phyloP scores from a whole-genome alignment of 768 basidiomycete genomes.

The Phanerochaete sordida region DNA sequence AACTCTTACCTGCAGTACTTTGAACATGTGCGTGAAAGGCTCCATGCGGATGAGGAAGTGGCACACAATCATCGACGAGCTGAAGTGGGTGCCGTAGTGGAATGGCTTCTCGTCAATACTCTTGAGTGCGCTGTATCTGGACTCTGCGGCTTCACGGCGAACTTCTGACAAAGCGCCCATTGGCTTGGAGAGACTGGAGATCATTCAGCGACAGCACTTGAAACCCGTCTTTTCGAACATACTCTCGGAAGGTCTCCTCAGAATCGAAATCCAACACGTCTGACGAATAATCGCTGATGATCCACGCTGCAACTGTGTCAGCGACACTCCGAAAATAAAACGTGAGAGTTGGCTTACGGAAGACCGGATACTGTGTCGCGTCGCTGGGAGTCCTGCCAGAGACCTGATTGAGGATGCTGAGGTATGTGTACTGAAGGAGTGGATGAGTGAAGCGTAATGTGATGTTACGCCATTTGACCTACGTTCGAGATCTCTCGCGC shows the following conservation, averaged over 20 bases:
- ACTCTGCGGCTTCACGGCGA: slow-evolving; percentile 70
- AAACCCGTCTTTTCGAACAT: slow-evolving; percentile 23
- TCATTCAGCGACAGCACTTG: background rate
- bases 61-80: slow-evolving; percentile 96
- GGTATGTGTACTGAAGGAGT: slow-evolving; percentile 72
- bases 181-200: slow-evolving; percentile 67
- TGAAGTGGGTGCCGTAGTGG: slow-evolving; percentile 93
- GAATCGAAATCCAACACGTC: slow-evolving; percentile 59
- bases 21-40: slow-evolving; percentile 94
- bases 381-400: slow-evolving; percentile 93
- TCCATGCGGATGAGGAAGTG: slow-evolving; percentile 88
- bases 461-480: slow-evolving; percentile 19
- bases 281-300: slow-evolving; percentile 81
- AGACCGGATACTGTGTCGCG: slow-evolving; percentile 92
- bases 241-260: slow-evolving; percentile 72
- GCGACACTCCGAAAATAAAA: background rate
- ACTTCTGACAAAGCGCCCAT: slow-evolving; percentile 87
- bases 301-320: slow-evolving; percentile 62
- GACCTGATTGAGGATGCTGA: slow-evolving; percentile 86
- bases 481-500: slow-evolving; percentile 91
- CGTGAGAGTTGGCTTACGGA: slow-evolving; percentile 47
- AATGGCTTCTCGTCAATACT: slow-evolving; percentile 87
- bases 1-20: slow-evolving; percentile 63
- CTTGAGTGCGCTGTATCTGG: slow-evolving; percentile 69
- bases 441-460: background rate